Base-by-base conservation (phyloP, 2,329 filamentous ascomycete genomes). In the Nemania abortiva region DNA sequence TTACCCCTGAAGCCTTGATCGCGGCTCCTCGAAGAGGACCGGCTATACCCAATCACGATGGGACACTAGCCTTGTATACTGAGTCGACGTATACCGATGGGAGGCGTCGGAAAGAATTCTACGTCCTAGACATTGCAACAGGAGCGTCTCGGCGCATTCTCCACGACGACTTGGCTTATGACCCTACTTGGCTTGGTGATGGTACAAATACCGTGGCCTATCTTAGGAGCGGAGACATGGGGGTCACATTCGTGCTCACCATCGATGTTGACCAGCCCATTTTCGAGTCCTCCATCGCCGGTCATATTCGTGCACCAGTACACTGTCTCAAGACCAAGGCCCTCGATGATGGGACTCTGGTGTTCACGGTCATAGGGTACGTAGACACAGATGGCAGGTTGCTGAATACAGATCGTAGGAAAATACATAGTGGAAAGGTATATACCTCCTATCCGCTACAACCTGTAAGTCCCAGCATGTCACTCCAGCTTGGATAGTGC, bases 51-150 rank as follows among this genome's bases (percentile, higher is more conserved):
- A 83, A 81, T 63, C 75, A 79, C 24, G 79, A 80, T 64, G 82
- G 83, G 63, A 78, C 82, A 4, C 79, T 81, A 13, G 78, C 82
- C 7, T 74, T 86, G 49, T 81, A 81, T 73, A 82, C 81, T 20
- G 73, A 84, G 54, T 79, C 80, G 6, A 79, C 78, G 29, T 79
- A 84, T 45, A 64, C 82, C 57, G 75, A 72, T 39, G 73, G 74
- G 15, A 74, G 77, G 52, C 77, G 75, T 18, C 61, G 66, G 2
- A 79, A 77, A 20, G 78, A 81, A 63, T 72, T 82, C 52, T 75
- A 78, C 11, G 68, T 82, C 22, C 73, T 82, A 64, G 64, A 80
- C 37, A 71, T 84, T 6, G 66, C 73, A 9, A 77, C 74, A 1
- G 77, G 78, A 6, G 59, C 63, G 6, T 79, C 77, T 1, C 47